phyloP scores from a whole-genome alignment of 2,329 filamentous ascomycete genomes.

The Nothophaeocryptopus gaeumannii region DNA sequence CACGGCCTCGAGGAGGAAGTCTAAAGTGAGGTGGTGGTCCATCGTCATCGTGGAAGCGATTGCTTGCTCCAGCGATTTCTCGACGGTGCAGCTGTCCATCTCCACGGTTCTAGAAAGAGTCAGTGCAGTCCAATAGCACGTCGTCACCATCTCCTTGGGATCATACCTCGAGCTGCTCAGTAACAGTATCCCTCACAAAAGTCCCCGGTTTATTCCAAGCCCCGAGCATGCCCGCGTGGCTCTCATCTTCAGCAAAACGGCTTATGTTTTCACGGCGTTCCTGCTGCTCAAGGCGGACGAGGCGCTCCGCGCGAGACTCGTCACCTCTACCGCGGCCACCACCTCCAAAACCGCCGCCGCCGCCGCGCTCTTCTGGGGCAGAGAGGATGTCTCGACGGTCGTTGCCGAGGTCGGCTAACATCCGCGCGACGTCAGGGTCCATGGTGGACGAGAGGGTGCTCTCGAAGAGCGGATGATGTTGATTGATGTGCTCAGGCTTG shows the following conservation, averaged over 20 bases:
- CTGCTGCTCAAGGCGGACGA: neutral
- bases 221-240: neutral
- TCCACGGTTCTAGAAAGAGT: too few relatives aligned
- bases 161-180: conserved; percentile 7
- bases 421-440: conserved; percentile 19
- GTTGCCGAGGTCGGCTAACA: conserved; percentile 28
- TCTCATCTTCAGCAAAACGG: neutral
- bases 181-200: conserved; percentile 13
- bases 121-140: too few relatives aligned
- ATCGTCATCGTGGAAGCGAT: too few relatives aligned
- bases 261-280: neutral
- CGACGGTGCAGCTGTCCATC: too few relatives aligned
- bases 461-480: too few relatives aligned
- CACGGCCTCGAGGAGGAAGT: too few relatives aligned
- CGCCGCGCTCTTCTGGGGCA: conserved; percentile 12
- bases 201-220: conserved; percentile 15
- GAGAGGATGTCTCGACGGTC: conserved; percentile 24
- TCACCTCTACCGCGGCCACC: neutral
- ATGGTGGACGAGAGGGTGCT: conserved; percentile 17
- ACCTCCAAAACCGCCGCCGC: neutral
- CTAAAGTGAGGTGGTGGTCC: too few relatives aligned
- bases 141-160: too few relatives aligned
- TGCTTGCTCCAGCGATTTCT: too few relatives aligned
- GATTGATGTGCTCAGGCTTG: too few relatives aligned
- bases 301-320: neutral